Evolutionary conservation across 306 rosid genomes (phyloP), one percentile per base, ranked within the genome.

Genomic region (Citrullus mucosospermus): DNA sequence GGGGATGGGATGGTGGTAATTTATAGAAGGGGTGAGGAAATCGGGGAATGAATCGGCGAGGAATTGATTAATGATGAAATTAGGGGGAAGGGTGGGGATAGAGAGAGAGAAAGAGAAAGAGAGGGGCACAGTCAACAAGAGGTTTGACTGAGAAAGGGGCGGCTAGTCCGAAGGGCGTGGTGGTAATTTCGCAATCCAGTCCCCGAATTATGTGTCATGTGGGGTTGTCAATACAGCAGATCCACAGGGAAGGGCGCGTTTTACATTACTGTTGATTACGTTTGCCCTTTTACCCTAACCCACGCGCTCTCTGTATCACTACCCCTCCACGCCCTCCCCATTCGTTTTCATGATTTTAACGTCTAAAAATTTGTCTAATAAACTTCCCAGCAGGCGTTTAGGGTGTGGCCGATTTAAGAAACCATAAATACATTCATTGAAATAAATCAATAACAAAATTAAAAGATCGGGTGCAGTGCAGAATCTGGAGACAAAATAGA

Each of bases 181-280:
- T 32, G 80, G 82, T 60, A 85, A 84, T 85, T 85, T 74, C 80
- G 80, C 41, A 80, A 59, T 43, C 67, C 76, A 14, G 88, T 84
- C 85, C 55, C 85, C 83, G 57, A 56, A 80, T 87, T 89, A 88
- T 91, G 96, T 90, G 96, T 93, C 93, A 88, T 83, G 88, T 81
- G 89, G 76, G 76, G 75, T 36, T 78, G 66, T 78, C 76, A 38
- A 50, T 62, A 78, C 73, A 78, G 61, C 80, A 78, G 80, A 48
- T 51, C 80, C 57, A 78, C 70, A 30, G 72, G 80, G 70, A 43
- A 48, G 59, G 75, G 30, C 61, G 78, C 78, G 78, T 73, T 73
- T 73, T 73, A 8, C 61, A 72, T 25, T 28, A 72, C 60, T 48
- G 25, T 72, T 72, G 22, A 72, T 69, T 72, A 50, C 77, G 77